Base-by-base conservation (phyloP, 495 filamentous ascomycete species). In the Podospora conica region DNA sequence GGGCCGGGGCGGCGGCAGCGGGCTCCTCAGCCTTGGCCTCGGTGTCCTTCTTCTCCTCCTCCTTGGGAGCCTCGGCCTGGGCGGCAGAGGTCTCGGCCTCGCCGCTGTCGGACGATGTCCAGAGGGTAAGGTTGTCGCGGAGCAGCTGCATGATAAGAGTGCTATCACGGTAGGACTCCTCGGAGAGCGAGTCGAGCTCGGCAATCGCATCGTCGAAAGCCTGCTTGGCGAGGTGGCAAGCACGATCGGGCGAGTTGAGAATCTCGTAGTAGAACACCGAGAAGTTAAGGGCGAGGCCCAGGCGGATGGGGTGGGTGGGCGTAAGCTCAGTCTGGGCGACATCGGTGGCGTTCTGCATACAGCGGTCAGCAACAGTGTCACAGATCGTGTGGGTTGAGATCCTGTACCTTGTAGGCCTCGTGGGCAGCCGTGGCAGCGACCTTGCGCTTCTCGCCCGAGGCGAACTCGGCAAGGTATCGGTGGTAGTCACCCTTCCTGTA, bases 261-360 rank as follows among this genome's bases (percentile, higher is more conserved):
- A 98, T 98, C 86, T 98, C 95, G 79, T 98, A 98, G 88, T 98
- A 98, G 85, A 98, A 98, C 71, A 98, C 95, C 53, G 96, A 98
- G 88, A 98, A 98, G 87, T 98, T 98, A 69, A 98, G 87, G 67
- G 95, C 95, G 70, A 98, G 91, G 76, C 95, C 95, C 68, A 98
- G 92, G 72, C 95, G 95, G 81, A 98, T 98, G 67, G 95, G 95
- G 85, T 98, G 95, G 69, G 95, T 98, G 40, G 95, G 95, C 60
- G 96, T 96, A 68, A 98, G 88, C 78, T 98, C 95, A 69, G 91
- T 96, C 82, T 96, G 90, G 66, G 95, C 95, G 73, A 98, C 96
- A 73, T 98, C 96, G 84, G 95, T 98, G 72, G 95, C 95, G 81
- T 91, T 96, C 91, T 96, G 70, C 54, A 69, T 31, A 24, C 11